These are phyloP conservation scores for Juncus effusus DNA, from an alignment of 176 grass and related monocot species.

Conservation along the genomic window DNA sequence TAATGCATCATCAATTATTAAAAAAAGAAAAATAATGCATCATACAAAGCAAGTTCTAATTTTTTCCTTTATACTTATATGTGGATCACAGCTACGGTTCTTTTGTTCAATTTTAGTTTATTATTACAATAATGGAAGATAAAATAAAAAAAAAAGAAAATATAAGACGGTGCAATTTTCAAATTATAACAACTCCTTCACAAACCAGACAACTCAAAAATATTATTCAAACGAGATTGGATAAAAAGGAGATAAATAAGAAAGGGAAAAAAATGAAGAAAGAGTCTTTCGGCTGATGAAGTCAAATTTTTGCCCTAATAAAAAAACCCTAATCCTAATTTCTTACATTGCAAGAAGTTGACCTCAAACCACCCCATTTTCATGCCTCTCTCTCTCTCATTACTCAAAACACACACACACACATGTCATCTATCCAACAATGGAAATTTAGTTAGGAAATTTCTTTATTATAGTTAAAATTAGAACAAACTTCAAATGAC, in stretches of 20 bases:
- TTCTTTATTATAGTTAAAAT: not conserved
- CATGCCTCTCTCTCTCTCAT: not conserved
- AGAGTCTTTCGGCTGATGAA: constrained; percentile 7
- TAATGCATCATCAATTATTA: not conserved
- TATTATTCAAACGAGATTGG: constrained; percentile 14
- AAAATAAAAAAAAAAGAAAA: no score
- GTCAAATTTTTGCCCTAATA: constrained; percentile 12
- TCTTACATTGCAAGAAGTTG: constrained; percentile 17
- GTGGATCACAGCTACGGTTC: no score
- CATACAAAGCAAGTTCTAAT: no score
- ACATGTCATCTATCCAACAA: not conserved
- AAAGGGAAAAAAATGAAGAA: constrained; percentile 9
- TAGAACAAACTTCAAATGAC: constrained; percentile 19
- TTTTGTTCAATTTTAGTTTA: no score
- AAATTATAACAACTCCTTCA: not conserved
- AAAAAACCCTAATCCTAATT: not conserved
- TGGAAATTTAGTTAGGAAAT: no score
- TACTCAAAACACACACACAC: not conserved
- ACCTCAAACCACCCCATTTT: constrained; percentile 13
- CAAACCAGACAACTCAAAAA: constrained; percentile 8
- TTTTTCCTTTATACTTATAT: no score
- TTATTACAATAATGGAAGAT: no score
- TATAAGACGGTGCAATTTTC: not conserved
- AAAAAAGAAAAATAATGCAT: constrained; percentile 5
- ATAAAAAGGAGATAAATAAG: constrained; percentile 18